Base-by-base conservation (phyloP, 768 basidiomycete species). In the Pleurotus citrinopileatus region DNA sequence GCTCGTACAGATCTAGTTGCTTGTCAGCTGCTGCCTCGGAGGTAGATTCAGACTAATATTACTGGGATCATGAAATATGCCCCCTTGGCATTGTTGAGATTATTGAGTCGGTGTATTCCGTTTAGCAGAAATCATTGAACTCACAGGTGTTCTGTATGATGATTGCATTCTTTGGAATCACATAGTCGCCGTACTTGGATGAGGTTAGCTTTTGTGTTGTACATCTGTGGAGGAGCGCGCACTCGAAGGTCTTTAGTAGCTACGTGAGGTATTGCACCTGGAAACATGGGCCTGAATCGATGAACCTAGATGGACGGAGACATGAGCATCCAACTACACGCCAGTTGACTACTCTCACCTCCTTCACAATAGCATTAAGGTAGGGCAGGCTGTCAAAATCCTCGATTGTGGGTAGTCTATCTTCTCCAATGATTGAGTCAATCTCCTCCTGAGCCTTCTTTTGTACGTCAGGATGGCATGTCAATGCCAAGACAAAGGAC, bases 391-490 rank as follows among this genome's bases (percentile, higher is more conserved):
- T 36, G n/a, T 57, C 48, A 10, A 46, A 32, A 42, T 70, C 68
- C 17, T 52, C 48, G 12, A 68, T 50, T 3, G 53, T 61, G 2
- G 70, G 70, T 20, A 65, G 53, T 3, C 68, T 55, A n/a, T 60
- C 58, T 3, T 54, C 29, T 19, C 68, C 68, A 12, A 69, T 55
- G n/a, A 69, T 60, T 4, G 19, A 15, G 46, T 70, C 70, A 15
- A 72, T 36, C 53, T 72, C 67, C 22, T 40, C 58, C 37, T 70
- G 70, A 5, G 65, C 68, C 9, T 51, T 45, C 12, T 40, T 37
- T 52, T 65, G 62, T 7, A 67, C 52, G 13, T 65, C 58, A 8
- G 68, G 68, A 56, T 68, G 54, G 15, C 59, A 43, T 4, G 59
- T 55, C 58, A 70, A 67, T 4, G 63, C 65, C 7, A 63, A 54